Base-by-base conservation (phyloP, 208 protist species). In the Trypanosomatidae sp. region DNA sequence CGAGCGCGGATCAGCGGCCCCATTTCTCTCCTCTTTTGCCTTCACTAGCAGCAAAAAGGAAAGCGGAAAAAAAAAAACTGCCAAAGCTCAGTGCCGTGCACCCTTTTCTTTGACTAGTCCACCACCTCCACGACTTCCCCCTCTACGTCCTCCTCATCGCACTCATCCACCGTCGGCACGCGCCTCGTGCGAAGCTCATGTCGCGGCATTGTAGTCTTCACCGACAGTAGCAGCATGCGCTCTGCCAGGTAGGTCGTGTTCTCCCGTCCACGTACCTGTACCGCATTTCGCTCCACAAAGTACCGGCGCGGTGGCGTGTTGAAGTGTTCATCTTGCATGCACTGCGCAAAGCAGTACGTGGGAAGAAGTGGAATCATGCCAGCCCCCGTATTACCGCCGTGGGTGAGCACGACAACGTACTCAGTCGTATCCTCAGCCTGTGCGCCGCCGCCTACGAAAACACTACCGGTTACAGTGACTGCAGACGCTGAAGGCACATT, bases 141-240 rank as follows among this genome's bases (percentile, higher is more conserved):
- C 36, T 74, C 49, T 1, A 43, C 58, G 0, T 62, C 46, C 0
- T 62, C 66, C 12, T 52, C 71, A 30, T 73, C 64, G n/a, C 12
- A 69, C 25, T 41, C 60, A 19, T 56, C 78, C 19, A 53, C 53
- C 22, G 62, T 33, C 17, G 3, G 50, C 7, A 33, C 46, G 15
- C 28, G 66, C 43, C 49, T 41, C 7, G 10, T 69, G 47, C 65
- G 52, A 30, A 66, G 41, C 60, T 72, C 59, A n/a, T 81, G 50
- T 8, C n/a, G 50, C 36, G 71, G 68, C 28, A 71, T 56, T 47
- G 76, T 71, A 47, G 62, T 74, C 75, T 82, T 80, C 7, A 91
- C 65, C n/a, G 88, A 94, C 33, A 80, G 80, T 28, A 97, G 84
- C 62, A 95, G 86, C 74, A 97, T 80, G 72, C 89, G 76, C 71